Conservation (phyloP, 2,329 filamentous ascomycete species). For the Colletotrichum theobromicola region DNA sequence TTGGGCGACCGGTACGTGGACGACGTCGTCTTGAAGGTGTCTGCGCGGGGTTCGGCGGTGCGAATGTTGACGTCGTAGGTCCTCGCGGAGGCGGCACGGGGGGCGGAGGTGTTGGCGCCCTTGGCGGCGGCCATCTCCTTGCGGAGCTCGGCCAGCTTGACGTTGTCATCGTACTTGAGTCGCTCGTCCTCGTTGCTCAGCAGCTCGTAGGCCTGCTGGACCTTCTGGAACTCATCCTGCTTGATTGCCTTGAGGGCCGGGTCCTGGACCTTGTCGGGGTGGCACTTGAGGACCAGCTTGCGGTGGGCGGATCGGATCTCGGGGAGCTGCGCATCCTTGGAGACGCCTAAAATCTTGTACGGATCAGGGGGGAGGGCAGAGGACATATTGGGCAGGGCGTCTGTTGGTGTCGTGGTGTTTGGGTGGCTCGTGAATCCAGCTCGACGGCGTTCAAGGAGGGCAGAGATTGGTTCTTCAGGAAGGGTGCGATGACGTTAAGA, state of each 20-base stretch:
- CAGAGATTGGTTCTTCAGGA: background rate
- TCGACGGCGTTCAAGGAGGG: background rate
- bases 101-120: conserved; percentile 46
- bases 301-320: conserved; percentile 82
- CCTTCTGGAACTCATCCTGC: conserved; percentile 87
- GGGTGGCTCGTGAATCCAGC: conserved; percentile 20
- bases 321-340: conserved; percentile 70
- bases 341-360: conserved; percentile 77
- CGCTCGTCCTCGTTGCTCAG: conserved; percentile 79
- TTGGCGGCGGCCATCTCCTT: conserved; percentile 49
- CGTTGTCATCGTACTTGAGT: conserved; percentile 78
- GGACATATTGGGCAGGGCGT: conserved; percentile 43
- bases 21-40: conserved; percentile 41
- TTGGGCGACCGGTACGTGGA: conserved; percentile 30
- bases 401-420: background rate
- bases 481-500: background rate
- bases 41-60: conserved; percentile 53
- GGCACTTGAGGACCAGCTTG: conserved; percentile 86
- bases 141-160: conserved; percentile 69
- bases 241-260: conserved; percentile 77
- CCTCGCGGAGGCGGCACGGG: conserved; percentile 42
- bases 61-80: conserved; percentile 49
- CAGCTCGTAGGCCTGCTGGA: conserved; percentile 92
- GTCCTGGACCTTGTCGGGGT: conserved; percentile 90
- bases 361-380: conserved; percentile 69